Evolutionary conservation across 106 monocot species (phyloP).

Genomic region (Dendrobium catenatum): DNA sequence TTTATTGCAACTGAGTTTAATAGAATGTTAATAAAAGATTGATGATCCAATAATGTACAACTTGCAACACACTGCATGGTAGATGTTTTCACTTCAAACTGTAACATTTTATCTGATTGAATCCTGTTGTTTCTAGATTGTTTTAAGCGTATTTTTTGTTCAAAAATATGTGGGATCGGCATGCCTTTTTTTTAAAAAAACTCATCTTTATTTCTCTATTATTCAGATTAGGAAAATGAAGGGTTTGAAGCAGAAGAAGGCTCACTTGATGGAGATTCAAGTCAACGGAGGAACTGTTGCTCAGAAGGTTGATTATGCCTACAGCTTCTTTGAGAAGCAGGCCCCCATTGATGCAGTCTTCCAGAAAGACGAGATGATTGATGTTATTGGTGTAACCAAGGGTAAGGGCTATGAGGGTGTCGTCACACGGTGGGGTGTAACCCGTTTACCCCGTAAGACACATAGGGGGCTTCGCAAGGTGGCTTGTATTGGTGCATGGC

Average conservation of each 20-base stretch:
- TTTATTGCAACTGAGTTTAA: too few species aligned
- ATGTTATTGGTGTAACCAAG: slow-evolving; percentile 59
- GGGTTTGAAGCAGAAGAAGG: slow-evolving; percentile 63
- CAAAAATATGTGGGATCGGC: too few species aligned
- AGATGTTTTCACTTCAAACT: too few species aligned
- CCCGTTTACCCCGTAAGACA: slow-evolving; percentile 64
- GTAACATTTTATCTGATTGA: too few species aligned
- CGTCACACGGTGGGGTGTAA: slow-evolving; percentile 69
- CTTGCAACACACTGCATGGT: too few species aligned
- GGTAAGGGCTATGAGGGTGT: slow-evolving; percentile 72
- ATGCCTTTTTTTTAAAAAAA: too few species aligned
- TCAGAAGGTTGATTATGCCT: slow-evolving; percentile 62
- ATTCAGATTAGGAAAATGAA: slow-evolving; percentile 51
- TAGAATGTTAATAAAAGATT: too few species aligned
- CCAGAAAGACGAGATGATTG: slow-evolving; percentile 71
- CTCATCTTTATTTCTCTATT: not conserved
- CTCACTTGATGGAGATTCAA: slow-evolving; percentile 67
- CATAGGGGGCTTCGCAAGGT: slow-evolving; percentile 65
- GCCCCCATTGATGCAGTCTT: slow-evolving; percentile 47
- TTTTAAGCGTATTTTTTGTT: too few species aligned
- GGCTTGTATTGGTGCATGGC: slow-evolving; percentile 76
- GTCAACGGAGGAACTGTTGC: slow-evolving; percentile 47
- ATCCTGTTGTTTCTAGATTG: too few species aligned
- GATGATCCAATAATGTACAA: too few species aligned
- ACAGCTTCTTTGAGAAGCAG: slow-evolving; percentile 58